These are phyloP conservation scores for Chaetomiaceae sp. DNA, from an alignment of 2,329 filamentous ascomycete genomes.

Conservation along the genomic window DNA sequence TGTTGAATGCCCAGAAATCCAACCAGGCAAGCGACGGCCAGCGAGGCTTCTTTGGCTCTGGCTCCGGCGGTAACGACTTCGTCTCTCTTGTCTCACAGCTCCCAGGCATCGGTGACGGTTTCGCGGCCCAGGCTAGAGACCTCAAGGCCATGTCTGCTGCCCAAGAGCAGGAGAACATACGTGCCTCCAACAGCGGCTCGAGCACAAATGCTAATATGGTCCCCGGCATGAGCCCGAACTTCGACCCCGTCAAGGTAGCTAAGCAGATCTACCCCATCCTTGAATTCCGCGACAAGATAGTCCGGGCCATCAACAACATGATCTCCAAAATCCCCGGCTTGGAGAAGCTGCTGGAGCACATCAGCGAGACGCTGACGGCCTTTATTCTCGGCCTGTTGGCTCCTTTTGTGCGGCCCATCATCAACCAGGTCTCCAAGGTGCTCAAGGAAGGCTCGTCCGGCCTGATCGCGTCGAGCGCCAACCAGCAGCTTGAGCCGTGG, in stretches of 20 bases:
- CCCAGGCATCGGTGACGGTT: slow-evolving; percentile 60
- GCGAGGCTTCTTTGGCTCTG: slow-evolving; percentile 30
- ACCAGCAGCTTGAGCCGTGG: slow-evolving; percentile 76
- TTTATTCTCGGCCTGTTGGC: slow-evolving; percentile 88
- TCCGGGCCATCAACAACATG: slow-evolving; percentile 75
- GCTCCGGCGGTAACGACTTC: slow-evolving; percentile 48
- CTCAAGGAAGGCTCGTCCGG: slow-evolving; percentile 80
- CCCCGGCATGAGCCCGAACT: slow-evolving; percentile 66
- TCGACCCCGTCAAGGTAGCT: slow-evolving; percentile 72
- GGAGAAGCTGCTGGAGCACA: slow-evolving; percentile 84
- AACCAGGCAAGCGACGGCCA: slow-evolving; percentile 25
- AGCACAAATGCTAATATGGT: slow-evolving; percentile 49
- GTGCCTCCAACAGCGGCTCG: slow-evolving; percentile 10
- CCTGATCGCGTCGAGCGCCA: slow-evolving; percentile 60
- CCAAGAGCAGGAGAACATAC: slow-evolving; percentile 54
- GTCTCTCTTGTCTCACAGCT: slow-evolving; percentile 69
- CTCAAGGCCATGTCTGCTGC: slow-evolving; percentile 56
- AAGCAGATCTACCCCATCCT: slow-evolving; percentile 91
- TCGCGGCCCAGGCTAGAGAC: slow-evolving; percentile 59
- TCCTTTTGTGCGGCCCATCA: slow-evolving; percentile 87
- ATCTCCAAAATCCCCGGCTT: slow-evolving; percentile 90
- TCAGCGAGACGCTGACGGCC: slow-evolving; percentile 84
- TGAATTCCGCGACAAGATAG: slow-evolving; percentile 87
- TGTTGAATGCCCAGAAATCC: slow-evolving; percentile 59
- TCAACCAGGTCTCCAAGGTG: slow-evolving; percentile 74